A percentile compares a stretch with the other conserved stretches of the same genome.
These are phyloP conservation scores for Leptographium radiaticola DNA, from an alignment of 2,329 filamentous ascomycete species.

Conservation along the genomic window DNA sequence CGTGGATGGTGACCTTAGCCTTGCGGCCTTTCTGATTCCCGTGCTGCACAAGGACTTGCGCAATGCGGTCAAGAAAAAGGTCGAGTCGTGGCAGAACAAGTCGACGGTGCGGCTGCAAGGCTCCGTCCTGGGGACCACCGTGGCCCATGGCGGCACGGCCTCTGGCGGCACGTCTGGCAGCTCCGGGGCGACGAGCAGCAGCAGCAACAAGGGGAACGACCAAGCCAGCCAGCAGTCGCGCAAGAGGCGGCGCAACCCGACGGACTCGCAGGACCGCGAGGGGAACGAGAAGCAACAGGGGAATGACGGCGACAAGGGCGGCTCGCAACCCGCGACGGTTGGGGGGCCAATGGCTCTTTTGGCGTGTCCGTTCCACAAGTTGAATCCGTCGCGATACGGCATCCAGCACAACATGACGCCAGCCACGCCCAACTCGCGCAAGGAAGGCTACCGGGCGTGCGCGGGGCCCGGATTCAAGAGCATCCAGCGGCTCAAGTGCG, in stretches of 20 bases:
- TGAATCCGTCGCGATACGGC: constrained; percentile 15
- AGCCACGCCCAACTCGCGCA: constrained; percentile 5
- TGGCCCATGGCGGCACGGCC: background rate
- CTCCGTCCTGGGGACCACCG: background rate
- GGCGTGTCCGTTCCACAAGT: constrained; percentile 17
- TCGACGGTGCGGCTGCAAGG: background rate
- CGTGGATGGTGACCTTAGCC: constrained; percentile 12
- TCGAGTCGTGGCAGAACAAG: constrained; percentile 13
- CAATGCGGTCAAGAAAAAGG: constrained; percentile 11
- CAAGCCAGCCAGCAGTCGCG: constrained; percentile 6
- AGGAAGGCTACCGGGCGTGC: constrained; percentile 14
- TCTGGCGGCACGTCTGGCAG: background rate
- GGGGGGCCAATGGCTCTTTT: constrained; percentile 6
- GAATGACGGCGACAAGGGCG: constrained; percentile 1
- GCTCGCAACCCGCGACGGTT: background rate
- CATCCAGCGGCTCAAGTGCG: constrained; percentile 17
- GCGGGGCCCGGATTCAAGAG: constrained; percentile 17
- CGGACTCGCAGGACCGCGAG: constrained; percentile 7
- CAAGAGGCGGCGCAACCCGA: constrained; percentile 11
- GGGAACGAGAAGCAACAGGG: constrained; percentile 10
- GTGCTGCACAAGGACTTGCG: constrained; percentile 12
- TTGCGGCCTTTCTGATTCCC: constrained; percentile 15
- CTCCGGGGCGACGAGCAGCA: background rate
- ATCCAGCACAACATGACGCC: constrained; percentile 11
- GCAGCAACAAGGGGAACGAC: background rate